A percentile compares a stretch with the other conserved stretches of the same genome.
These are phyloP conservation scores for Skeletonema marinoi DNA, from an alignment of 108 stramenopile species.

Conservation along the genomic window DNA sequence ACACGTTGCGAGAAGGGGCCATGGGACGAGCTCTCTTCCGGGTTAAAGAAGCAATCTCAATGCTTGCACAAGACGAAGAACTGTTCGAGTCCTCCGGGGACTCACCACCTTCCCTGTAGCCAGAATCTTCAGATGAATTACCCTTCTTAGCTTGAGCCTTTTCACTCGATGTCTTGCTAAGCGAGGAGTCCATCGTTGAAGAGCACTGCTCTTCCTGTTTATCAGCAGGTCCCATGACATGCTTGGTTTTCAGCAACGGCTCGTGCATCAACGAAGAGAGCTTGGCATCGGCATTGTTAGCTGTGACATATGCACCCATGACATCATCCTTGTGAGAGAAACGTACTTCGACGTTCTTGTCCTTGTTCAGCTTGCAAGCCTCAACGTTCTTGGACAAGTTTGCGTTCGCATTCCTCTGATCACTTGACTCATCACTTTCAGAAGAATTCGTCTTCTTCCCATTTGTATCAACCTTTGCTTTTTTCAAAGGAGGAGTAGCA, in stretches of 20 bases:
- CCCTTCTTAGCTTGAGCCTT: conserved; percentile 25
- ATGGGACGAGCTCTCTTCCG: conserved; percentile 61
- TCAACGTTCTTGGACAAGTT: conserved; percentile 58
- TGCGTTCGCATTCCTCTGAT: conserved; percentile 51
- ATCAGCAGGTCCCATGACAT: background rate
- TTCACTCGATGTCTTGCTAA: conserved; percentile 62
- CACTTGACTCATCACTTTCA: conserved; percentile 61
- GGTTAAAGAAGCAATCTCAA: conserved; percentile 57
- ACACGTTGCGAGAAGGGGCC: conserved; percentile 72
- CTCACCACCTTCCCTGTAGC: conserved; percentile 81
- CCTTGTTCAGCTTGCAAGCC: conserved; percentile 63
- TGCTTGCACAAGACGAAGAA: conserved; percentile 10
- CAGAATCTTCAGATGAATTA: conserved; percentile 76
- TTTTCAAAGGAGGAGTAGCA: background rate
- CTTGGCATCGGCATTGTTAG: conserved; percentile 83
- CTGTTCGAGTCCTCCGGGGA: conserved; percentile 33
- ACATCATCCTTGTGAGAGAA: conserved; percentile 78
- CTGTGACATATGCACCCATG: conserved; percentile 82
- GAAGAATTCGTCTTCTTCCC: conserved; percentile 11
- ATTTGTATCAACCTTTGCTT: conserved; percentile 17
- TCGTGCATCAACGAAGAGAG: conserved; percentile 72
- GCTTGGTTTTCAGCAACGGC: conserved; percentile 13
- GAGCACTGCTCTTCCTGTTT: conserved; percentile 57
- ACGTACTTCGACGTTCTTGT: conserved; percentile 35
- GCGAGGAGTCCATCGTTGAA: conserved; percentile 57